Base-by-base conservation (phyloP, 2,329 filamentous ascomycete genomes). In the Emmonsiellopsis sp. region DNA sequence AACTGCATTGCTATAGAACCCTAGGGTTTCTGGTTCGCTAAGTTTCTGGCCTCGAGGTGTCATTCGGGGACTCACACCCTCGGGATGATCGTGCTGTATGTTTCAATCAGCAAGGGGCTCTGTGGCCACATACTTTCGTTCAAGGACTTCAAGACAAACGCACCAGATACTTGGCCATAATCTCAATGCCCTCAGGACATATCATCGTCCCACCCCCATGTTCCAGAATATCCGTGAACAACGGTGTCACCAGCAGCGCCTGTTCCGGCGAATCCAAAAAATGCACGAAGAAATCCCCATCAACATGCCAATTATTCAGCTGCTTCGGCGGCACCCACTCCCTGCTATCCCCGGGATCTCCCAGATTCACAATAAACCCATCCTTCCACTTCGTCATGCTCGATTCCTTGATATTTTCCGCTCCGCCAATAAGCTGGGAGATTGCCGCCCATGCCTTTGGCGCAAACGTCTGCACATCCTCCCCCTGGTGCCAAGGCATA, bases 201-300 rank as follows among this genome's bases (percentile, higher is more conserved):
- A 87, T 77, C 62, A 81, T 74, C 0, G 84, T 87, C 3, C 81
- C 85, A 30, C 85, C 85, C 5, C 81, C 83, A 35, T 76, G 73
- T 0, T 78, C 67, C 7, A 71, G 68, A 50, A 87, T 80, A 62
- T 87, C 83, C 0, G 76, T 82, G 70, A 84, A 87, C 5, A 87
- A 66, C 1, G 84, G 84, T 41, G 85, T 86, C 10, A 87, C 82
- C 1, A 87, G 73, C 11, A 87, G 68, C 0, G 75, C 85, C 65
- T 88, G 85, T 69, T 88, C 85, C 0, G 80, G 80, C 16, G 79
- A 84, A 63, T 87, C 84, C 37, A 88, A 77, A 59, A 83, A 88
- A 70, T 87, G 84, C 5, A 84, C 76, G 64, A 87, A 87, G 66
- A 86, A 87, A 59, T 87, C 84, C 7, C 84, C 84, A 66, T 87